These are phyloP conservation scores for Lotmaria passim DNA, from an alignment of 208 protist species.

Conservation along the genomic window DNA sequence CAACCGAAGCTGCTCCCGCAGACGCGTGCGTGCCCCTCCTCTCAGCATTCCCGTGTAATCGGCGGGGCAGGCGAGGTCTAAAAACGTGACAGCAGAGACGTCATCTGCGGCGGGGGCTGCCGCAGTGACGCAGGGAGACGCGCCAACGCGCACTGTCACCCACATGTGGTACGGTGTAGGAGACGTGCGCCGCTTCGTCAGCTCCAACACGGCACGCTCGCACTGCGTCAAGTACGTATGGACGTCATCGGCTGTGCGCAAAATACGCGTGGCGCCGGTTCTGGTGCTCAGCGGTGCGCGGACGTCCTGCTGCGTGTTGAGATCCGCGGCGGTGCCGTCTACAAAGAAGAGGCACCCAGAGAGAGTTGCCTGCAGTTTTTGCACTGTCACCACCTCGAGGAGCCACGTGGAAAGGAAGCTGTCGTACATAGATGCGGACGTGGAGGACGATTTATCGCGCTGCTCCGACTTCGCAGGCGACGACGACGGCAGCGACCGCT, in stretches of 20 bases:
- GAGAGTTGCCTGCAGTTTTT: background rate
- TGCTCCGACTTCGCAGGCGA: background rate
- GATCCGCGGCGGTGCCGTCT: conserved; percentile 18
- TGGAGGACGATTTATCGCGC: background rate
- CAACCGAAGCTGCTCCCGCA: conserved; percentile 12
- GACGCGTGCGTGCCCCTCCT: too few relatives aligned
- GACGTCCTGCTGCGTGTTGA: background rate
- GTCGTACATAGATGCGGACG: background rate
- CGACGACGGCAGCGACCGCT: conserved; percentile 2
- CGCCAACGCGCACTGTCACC: conserved; percentile 9
- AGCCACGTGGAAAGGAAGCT: conserved; percentile 31
- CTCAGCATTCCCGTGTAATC: background rate
- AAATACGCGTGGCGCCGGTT: background rate
- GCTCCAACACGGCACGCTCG: conserved; percentile 3
- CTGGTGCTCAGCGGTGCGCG: background rate
- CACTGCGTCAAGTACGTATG: conserved; percentile 8
- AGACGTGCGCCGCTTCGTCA: background rate
- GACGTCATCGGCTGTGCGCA: conserved; percentile 15
- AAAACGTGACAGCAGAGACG: conserved; percentile 10
- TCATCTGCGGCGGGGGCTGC: background rate
- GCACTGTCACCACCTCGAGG: background rate
- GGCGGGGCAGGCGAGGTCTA: conserved; percentile 17
- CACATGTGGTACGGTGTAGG: conserved; percentile 27
- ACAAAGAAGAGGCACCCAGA: conserved; percentile 17
- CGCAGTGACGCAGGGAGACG: background rate